A percentile compares a stretch with the other conserved stretches of the same genome.
Conservation (phyloP, 2,329 filamentous ascomycete species). For the Parasarocladium wereldwijsianum region DNA sequence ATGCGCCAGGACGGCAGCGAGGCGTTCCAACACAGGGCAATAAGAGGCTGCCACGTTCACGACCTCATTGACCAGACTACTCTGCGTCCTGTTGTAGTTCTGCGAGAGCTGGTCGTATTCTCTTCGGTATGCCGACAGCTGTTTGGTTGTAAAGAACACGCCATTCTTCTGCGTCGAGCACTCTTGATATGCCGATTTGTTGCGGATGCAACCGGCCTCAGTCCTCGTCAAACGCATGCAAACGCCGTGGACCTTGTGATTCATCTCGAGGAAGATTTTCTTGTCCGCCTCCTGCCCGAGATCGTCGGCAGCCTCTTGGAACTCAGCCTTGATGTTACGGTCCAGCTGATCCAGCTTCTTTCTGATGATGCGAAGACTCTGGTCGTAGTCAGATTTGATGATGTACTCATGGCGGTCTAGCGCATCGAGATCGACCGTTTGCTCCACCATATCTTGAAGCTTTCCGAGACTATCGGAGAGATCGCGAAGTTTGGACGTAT, state of each 20-base stretch:
- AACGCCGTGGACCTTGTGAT: constrained; percentile 90
- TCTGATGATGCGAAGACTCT: constrained; percentile 71
- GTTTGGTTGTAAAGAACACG: constrained; percentile 89
- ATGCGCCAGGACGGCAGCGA: constrained; percentile 80
- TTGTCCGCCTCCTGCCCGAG: constrained; percentile 90
- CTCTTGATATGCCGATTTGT: constrained; percentile 80
- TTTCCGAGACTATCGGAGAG: constrained; percentile 68
- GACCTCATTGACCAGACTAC: constrained; percentile 79
- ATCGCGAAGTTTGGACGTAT: constrained; percentile 68
- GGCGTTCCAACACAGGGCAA: constrained; percentile 76
- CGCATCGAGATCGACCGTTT: constrained; percentile 88
- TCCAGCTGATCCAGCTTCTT: constrained; percentile 80
- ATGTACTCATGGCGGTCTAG: constrained; percentile 96
- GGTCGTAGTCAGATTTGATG: constrained; percentile 97
- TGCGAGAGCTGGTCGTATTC: constrained; percentile 90
- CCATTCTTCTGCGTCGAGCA: constrained; percentile 98
- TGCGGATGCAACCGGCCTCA: constrained; percentile 85
- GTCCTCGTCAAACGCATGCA: constrained; percentile 87
- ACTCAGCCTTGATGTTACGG: constrained; percentile 72
- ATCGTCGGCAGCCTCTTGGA: constrained; percentile 60
- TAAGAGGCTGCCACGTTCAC: constrained; percentile 90
- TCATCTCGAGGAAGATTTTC: constrained; percentile 86
- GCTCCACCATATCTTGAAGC: constrained; percentile 95
- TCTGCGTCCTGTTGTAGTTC: constrained; percentile 91
- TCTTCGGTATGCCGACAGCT: constrained; percentile 63